These are phyloP conservation scores for Halophytophthora batemanensis DNA, from an alignment of 352 stramenopile species.

Conservation along the genomic window DNA sequence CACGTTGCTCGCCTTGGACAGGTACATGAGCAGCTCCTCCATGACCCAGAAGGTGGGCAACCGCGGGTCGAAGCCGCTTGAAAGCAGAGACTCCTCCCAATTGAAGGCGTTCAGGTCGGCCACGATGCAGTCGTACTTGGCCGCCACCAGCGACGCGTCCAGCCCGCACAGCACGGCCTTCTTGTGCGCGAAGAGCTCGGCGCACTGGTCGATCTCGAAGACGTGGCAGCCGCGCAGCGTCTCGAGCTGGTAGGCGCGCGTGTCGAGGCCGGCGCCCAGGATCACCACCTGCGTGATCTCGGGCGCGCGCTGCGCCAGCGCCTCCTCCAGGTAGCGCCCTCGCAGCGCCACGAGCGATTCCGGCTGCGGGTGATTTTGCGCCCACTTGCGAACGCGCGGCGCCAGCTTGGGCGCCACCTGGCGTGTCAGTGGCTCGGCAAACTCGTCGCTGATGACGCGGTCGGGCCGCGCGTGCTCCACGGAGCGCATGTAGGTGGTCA, in stretches of 20 bases:
- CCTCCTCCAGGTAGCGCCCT: slow-evolving; percentile 50
- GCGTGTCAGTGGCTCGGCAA: slow-evolving; percentile 40
- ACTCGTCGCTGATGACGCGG: slow-evolving; percentile 38
- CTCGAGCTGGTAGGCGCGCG: slow-evolving; percentile 45
- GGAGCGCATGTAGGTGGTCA: slow-evolving; percentile 37
- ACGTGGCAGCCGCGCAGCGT: slow-evolving; percentile 36
- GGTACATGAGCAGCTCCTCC: slow-evolving; percentile 52
- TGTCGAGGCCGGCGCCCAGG: slow-evolving; percentile 46
- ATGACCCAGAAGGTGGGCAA: slow-evolving; percentile 54
- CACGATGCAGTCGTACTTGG: slow-evolving; percentile 39
- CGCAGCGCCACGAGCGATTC: slow-evolving; percentile 37
- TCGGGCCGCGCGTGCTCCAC: slow-evolving; percentile 33
- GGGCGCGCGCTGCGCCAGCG: slow-evolving; percentile 28
- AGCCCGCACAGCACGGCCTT: slow-evolving; percentile 26
- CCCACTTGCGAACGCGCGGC: slow-evolving; percentile 23
- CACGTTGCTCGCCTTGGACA: slow-evolving; percentile 33
- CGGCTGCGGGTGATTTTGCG: slow-evolving; percentile 15
- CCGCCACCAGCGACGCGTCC: slow-evolving; percentile 25
- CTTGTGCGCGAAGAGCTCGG: slow-evolving; percentile 47
- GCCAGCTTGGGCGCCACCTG: slow-evolving; percentile 20
- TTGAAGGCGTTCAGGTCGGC: slow-evolving; percentile 49
- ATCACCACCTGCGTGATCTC: slow-evolving; percentile 54
- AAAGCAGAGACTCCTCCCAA: slow-evolving; percentile 39
- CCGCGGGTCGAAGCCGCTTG: slow-evolving; percentile 37
- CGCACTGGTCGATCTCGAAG: slow-evolving; percentile 46